Evolutionary conservation across 1,139 yeast species (phyloP), one percentile per base, ranked within the genome.

Genomic region (Blastobotrys raffinosifermentans): DNA sequence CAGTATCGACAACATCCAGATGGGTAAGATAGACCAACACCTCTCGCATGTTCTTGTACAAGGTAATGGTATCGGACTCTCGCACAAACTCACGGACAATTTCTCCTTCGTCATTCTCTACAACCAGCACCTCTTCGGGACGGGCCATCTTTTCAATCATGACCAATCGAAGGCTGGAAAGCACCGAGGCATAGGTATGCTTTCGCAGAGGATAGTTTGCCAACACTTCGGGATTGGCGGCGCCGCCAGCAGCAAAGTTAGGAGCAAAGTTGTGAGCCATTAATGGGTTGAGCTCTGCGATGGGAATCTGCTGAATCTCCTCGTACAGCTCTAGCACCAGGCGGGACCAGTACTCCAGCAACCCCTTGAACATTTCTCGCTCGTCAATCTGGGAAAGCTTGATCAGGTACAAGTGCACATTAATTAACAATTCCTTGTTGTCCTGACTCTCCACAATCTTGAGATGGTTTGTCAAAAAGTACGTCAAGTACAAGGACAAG

Each of bases 71-170:
- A 60, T 91, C 99, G 59, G 93, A 81, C 63, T 91, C 99, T 60
- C 85, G 87, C 43, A 91, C 96, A 51, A 91, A 89, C 59, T 91
- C 98, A 59, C 99, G 77, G 29, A 93, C 98, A 61, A 91, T 91
- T 65, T 91, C 98, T 49, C 98, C 98, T 67, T 91, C 99, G 61
- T 91, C 99, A 58, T 91, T 91, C 63, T 93, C 98, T 36, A 89
- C 96, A 64, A 91, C 77, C 45, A 91, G 72, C 38, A 89, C 97
- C 66, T 91, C 99, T 64, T 91, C 98, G 1, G 99, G 99, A 60
- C 95, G 80, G 2, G 86, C 98, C 98, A 91, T 93, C 56, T 85
- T 84, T 63, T 89, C 97, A 54, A 91, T 91, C 59, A 91, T 82
- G 14, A 93, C 95, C 47, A 83, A 70, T 63, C 98, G 77, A 51